Evolutionary conservation across 257 asterid genomes (phyloP).

Genomic region (Solanum pinnatisectum): DNA sequence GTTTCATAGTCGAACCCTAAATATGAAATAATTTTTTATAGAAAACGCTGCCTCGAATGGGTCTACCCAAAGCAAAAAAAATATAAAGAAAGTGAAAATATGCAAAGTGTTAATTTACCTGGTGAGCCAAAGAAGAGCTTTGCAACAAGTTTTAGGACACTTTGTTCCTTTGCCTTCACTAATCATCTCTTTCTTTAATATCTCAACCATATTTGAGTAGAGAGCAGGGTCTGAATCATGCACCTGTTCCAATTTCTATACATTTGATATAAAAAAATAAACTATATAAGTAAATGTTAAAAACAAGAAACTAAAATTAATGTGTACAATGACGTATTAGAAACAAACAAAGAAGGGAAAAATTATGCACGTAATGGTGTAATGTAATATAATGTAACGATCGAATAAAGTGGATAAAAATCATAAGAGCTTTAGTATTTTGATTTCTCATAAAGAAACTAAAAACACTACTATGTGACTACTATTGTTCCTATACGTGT

Average conservation of each 20-base stretch:
- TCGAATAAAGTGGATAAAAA: neutral
- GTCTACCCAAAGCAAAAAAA: too few relatives aligned
- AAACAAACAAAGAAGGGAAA: neutral
- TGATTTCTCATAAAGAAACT: neutral
- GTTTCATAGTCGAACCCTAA: neutral
- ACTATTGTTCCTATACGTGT: neutral
- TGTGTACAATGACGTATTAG: neutral
- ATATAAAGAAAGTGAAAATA: too few relatives aligned
- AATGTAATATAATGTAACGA: neutral
- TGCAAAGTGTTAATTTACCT: constrained; percentile 27
- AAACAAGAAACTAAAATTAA: neutral
- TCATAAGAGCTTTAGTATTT: neutral
- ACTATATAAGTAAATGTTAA: neutral
- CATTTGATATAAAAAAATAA: neutral
- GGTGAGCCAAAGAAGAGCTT: constrained; percentile 83
- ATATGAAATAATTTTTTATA: too few relatives aligned
- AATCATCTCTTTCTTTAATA: constrained; percentile 48
- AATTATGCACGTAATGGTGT: neutral
- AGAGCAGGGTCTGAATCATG: constrained; percentile 52
- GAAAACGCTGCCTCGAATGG: neutral
- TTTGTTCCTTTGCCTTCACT: constrained; percentile 46
- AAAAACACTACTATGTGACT: neutral
- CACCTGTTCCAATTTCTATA: constrained; percentile 65
- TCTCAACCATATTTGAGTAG: constrained; percentile 66
- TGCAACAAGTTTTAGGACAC: constrained; percentile 53